A percentile compares a stretch with the other conserved stretches of the same genome.
These are phyloP conservation scores for Boletus bicolor DNA, from an alignment of 768 basidiomycete genomes.

Conservation along the genomic window DNA sequence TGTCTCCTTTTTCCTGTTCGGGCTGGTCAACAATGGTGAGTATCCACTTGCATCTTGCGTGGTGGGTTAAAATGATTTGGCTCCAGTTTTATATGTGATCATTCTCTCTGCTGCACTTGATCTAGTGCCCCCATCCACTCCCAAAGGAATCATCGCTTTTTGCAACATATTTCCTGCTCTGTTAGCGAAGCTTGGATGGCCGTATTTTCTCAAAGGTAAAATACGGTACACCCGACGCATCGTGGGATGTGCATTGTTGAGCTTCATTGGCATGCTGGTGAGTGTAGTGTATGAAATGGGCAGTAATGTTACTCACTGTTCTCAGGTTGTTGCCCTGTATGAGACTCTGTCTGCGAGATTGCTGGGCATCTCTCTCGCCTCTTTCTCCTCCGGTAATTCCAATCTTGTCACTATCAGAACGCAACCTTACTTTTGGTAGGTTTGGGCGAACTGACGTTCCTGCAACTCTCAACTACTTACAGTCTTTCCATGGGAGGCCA, in stretches of 20 bases:
- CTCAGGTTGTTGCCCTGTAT: constrained; percentile 74
- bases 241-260: constrained; percentile 68
- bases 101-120: constrained; percentile 96
- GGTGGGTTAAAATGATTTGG: background rate
- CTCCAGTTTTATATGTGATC: constrained; percentile 86
- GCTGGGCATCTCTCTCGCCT: constrained; percentile 77
- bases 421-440: constrained; percentile 43
- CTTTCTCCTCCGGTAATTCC: constrained; percentile 76
- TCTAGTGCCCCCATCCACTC: constrained; percentile 85
- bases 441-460: constrained; percentile 89
- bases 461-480: constrained; percentile 87
- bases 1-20: constrained; percentile 84
- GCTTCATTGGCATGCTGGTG: constrained; percentile 85
- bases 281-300: constrained; percentile 27
- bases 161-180: constrained; percentile 92
- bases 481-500: constrained; percentile 71
- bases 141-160: constrained; percentile 92
- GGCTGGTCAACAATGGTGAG: constrained; percentile 87
- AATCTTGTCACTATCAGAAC: background rate
- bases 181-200: constrained; percentile 87
- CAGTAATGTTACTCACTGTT: background rate
- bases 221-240: constrained; percentile 80
- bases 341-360: constrained; percentile 65
- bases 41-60: background rate
- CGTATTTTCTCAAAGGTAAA: constrained; percentile 82